These are phyloP conservation scores for Periconia sp. DNA, from an alignment of 2,329 filamentous ascomycete species.

Conservation along the genomic window DNA sequence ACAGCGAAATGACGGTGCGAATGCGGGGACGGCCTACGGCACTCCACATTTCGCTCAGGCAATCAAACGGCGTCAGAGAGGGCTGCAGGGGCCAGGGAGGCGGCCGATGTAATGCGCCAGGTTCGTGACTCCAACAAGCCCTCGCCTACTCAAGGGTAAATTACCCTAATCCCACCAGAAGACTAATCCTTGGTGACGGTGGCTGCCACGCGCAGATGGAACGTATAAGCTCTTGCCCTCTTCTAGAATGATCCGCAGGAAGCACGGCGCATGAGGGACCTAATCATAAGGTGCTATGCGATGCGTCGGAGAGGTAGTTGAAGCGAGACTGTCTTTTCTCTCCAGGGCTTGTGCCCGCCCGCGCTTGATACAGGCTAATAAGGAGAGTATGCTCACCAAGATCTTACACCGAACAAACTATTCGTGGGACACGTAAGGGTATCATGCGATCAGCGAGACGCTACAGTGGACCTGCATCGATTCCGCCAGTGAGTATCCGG, in stretches of 20 bases:
- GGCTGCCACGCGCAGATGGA: constrained; percentile 24
- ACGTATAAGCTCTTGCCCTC: constrained; percentile 9
- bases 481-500: constrained; percentile 26
- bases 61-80: constrained; percentile 33
- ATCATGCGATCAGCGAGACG: constrained; percentile 27
- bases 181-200: constrained; percentile 17
- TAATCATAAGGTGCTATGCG: constrained; percentile 20
- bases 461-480: constrained; percentile 39
- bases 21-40: constrained; percentile 43
- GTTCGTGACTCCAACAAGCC: constrained; percentile 26
- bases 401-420: constrained; percentile 19
- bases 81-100: constrained; percentile 32
- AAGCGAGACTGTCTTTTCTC: constrained; percentile 25
- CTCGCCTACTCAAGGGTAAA: constrained; percentile 28
- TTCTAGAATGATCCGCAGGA: constrained; percentile 35
- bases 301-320: constrained; percentile 18
- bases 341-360: constrained; percentile 13
- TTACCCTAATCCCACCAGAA: constrained; percentile 32
- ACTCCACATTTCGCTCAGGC: constrained; percentile 40
- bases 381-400: constrained; percentile 17
- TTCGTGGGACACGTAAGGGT: constrained; percentile 21
- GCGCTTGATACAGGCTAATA: constrained; percentile 42
- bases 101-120: constrained; percentile 21
- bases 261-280: constrained; percentile 29
- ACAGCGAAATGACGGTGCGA: constrained; percentile 38